phyloP scores from a whole-genome alignment of 2,329 filamentous ascomycete species.

The Periconia sp. region DNA sequence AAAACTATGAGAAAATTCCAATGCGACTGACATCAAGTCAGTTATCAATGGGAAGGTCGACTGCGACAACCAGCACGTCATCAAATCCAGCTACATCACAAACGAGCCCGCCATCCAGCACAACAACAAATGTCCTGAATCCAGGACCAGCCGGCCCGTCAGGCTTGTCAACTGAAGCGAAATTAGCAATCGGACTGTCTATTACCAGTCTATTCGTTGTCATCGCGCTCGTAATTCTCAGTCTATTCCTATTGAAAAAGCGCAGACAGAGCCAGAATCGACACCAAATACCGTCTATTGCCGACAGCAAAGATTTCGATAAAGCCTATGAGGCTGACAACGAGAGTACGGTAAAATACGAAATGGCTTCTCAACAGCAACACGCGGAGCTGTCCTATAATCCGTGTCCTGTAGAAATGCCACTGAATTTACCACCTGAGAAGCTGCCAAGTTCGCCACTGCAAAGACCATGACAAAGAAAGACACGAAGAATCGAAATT shows the following conservation, averaged over 20 bases:
- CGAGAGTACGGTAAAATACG: conserved; percentile 15
- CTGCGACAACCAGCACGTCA: conserved; percentile 2
- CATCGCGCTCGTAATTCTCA: conserved; percentile 70
- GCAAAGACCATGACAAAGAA: neutral
- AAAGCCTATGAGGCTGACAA: conserved; percentile 14
- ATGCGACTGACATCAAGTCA: conserved; percentile 3
- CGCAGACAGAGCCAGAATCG: conserved; percentile 7
- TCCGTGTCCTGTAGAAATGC: conserved; percentile 9
- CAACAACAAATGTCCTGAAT: neutral
- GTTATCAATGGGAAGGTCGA: conserved; percentile 7
- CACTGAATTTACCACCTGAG: conserved; percentile 3
- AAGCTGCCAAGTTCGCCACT: neutral
- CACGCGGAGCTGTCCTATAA: conserved; percentile 10
- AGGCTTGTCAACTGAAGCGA: conserved; percentile 22
- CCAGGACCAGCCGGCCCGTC: conserved; percentile 2
- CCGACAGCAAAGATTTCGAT: neutral
- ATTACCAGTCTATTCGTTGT: conserved; percentile 17
- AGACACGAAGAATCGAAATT: neutral
- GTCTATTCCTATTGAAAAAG: conserved; percentile 19
- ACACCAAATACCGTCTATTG: neutral
- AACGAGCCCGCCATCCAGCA: conserved; percentile 19
- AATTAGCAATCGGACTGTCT: conserved; percentile 22
- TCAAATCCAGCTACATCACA: neutral
- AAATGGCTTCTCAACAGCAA: neutral
- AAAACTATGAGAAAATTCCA: neutral